phyloP scores from a whole-genome alignment of 1,284 basidiomycete genomes.

The Rhodotorula glutinis region DNA sequence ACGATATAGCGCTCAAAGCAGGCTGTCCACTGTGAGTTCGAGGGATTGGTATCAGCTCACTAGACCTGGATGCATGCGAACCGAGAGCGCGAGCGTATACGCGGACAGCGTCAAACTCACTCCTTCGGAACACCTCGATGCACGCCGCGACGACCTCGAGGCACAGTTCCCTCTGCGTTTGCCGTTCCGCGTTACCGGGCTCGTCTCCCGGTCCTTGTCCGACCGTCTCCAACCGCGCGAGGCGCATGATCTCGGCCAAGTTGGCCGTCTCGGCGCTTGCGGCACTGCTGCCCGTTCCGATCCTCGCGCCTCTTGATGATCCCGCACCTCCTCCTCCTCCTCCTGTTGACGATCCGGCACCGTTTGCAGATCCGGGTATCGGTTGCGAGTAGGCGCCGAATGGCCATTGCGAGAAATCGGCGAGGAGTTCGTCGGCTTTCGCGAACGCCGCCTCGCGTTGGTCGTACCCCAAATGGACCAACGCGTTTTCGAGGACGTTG shows the following conservation, averaged over 20 bases:
- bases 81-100: background rate
- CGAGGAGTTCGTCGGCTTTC: constrained; percentile 84
- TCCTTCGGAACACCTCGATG: constrained; percentile 63
- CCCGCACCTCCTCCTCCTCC: background rate
- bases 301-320: constrained; percentile 21
- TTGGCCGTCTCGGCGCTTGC: constrained; percentile 56
- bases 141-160: constrained; percentile 88
- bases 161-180: constrained; percentile 62
- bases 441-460: constrained; percentile 85
- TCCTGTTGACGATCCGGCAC: constrained; percentile 9
- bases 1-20: background rate
- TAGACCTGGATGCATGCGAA: background rate
- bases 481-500: constrained; percentile 89
- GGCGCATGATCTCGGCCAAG: constrained; percentile 71
- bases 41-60: background rate
- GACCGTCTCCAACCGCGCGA: constrained; percentile 60
- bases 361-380: constrained; percentile 2
- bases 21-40: background rate
- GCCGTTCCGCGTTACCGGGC: constrained; percentile 20
- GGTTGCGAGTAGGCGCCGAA: constrained; percentile 59
- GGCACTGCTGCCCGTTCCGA: constrained; percentile 45
- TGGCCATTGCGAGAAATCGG: constrained; percentile 85
- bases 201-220: constrained; percentile 19
- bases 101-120: too few relatives aligned
- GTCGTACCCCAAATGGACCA: constrained; percentile 80